Conservation (phyloP, 2,329 filamentous ascomycete genomes). For the Hymenoscyphus occultus region DNA sequence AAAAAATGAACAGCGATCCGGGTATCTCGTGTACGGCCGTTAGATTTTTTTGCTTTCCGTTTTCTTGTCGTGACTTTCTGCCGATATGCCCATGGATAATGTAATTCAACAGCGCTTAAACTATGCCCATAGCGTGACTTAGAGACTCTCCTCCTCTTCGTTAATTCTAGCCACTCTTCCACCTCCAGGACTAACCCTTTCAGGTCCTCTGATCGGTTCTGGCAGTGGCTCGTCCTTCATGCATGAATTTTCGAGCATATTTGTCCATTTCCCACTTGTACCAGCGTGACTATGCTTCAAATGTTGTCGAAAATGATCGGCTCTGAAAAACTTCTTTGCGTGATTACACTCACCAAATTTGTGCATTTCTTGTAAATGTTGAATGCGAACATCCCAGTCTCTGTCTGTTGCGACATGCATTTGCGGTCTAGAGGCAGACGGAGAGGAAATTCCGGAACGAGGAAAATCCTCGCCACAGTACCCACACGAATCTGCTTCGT, state of each 20-base stretch:
- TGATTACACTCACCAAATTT: conserved; percentile 99
- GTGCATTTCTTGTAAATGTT: conserved; percentile 86
- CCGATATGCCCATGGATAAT: conserved; percentile 7
- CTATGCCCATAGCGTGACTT: conserved; percentile 8
- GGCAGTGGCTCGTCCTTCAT: conserved; percentile 80
- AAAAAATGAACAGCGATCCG: conserved; percentile 24
- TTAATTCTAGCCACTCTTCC: conserved; percentile 32
- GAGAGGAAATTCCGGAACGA: conserved; percentile 40
- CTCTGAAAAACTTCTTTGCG: conserved; percentile 95
- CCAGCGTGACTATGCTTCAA: conserved; percentile 96
- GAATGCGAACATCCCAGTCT: conserved; percentile 83
- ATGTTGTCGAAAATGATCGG: conserved; percentile 97
- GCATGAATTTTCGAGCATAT: conserved; percentile 93
- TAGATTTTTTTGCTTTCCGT: conserved; percentile 20
- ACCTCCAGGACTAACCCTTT: conserved; percentile 29
- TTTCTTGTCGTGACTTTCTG: conserved; percentile 13
- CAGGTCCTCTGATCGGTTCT: conserved; percentile 34
- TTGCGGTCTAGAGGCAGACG: conserved; percentile 39
- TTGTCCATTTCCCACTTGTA: conserved; percentile 97
- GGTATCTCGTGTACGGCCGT: conserved; percentile 31
- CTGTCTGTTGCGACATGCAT: conserved; percentile 62
- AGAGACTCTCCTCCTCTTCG: conserved; percentile 34
- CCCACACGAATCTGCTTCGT: conserved; percentile 77
- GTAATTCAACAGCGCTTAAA: conserved; percentile 8
- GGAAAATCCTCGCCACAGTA: conserved; percentile 92